Conservation (phyloP, 176 grass and related monocot genomes). For the Ensete ventricosum region DNA sequence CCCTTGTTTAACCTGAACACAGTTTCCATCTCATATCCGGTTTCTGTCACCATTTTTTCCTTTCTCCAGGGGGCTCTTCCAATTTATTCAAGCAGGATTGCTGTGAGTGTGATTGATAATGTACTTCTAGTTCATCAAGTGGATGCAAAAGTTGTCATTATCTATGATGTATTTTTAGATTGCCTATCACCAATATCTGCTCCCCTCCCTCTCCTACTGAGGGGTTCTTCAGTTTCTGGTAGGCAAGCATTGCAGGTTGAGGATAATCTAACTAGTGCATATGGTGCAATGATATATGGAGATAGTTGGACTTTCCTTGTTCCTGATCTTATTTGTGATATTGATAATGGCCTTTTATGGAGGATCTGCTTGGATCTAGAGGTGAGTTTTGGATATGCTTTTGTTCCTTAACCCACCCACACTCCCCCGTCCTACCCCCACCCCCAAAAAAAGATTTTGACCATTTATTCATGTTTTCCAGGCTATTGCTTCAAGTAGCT, state of each 20-base stretch:
- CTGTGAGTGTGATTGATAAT: constrained; percentile 86
- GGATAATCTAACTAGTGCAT: constrained; percentile 58
- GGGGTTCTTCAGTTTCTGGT: constrained; percentile 43
- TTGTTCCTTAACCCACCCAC: neutral
- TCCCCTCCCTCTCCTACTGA: constrained; percentile 77
- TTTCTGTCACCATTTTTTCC: constrained; percentile 3
- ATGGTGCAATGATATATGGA: constrained; percentile 78
- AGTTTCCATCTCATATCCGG: neutral
- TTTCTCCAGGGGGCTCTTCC: constrained; percentile 60
- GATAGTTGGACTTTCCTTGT: constrained; percentile 84
- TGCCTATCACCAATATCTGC: constrained; percentile 76
- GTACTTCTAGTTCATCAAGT: constrained; percentile 88
- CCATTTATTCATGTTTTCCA: constrained; percentile 17
- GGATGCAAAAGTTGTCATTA: constrained; percentile 93
- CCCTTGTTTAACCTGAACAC: neutral
- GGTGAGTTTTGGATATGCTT: constrained; percentile 32
- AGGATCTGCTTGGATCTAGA: constrained; percentile 76
- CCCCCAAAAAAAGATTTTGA: constrained; percentile 14
- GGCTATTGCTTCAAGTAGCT: constrained; percentile 91
- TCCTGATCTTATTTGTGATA: constrained; percentile 85
- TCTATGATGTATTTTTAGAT: constrained; percentile 85
- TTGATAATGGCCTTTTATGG: constrained; percentile 81
- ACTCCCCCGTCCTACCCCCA: no score
- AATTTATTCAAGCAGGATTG: constrained; percentile 80
- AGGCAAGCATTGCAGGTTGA: constrained; percentile 37